Evolutionary conservation across 345 rosid genomes (phyloP).

Genomic region (Erucastrum elatum): DNA sequence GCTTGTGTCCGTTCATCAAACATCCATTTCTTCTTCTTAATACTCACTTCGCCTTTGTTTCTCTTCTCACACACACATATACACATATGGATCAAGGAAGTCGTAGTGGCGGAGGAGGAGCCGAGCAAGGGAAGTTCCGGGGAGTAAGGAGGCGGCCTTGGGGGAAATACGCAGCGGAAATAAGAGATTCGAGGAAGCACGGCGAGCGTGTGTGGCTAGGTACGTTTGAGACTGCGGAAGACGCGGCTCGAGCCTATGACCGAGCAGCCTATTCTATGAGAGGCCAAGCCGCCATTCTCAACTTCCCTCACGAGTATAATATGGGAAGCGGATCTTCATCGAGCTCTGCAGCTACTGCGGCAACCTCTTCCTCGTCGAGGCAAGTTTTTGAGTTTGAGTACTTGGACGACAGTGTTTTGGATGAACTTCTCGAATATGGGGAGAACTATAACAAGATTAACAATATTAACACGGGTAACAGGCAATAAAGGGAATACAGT

Average conservation of each 20-base stretch:
- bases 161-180: slow-evolving; percentile 92
- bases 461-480: slow-evolving; percentile 56
- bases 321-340: slow-evolving; percentile 36
- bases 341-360: not conserved
- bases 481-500: slow-evolving; percentile 39
- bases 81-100: slow-evolving; percentile 38
- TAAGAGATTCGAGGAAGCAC: slow-evolving; percentile 67
- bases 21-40: not conserved
- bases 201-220: slow-evolving; percentile 87
- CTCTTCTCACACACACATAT: not conserved
- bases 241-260: slow-evolving; percentile 88
- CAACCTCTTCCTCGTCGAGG: slow-evolving; percentile 39
- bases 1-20: slow-evolving; percentile 12
- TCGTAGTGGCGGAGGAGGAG: slow-evolving; percentile 40
- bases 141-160: slow-evolving; percentile 85
- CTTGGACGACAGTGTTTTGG: slow-evolving; percentile 67
- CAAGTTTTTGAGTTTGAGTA: slow-evolving; percentile 81
- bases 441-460: slow-evolving; percentile 23
- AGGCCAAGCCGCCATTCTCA: slow-evolving; percentile 75
- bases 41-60: not conserved
- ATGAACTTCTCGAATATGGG: slow-evolving; percentile 62
- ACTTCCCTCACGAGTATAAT: slow-evolving; percentile 76
- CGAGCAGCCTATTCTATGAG: slow-evolving; percentile 74
- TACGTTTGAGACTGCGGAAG: slow-evolving; percentile 80
- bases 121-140: slow-evolving; percentile 48